Conservation (phyloP, 306 rosid genomes). For the Quercus glauca region DNA sequence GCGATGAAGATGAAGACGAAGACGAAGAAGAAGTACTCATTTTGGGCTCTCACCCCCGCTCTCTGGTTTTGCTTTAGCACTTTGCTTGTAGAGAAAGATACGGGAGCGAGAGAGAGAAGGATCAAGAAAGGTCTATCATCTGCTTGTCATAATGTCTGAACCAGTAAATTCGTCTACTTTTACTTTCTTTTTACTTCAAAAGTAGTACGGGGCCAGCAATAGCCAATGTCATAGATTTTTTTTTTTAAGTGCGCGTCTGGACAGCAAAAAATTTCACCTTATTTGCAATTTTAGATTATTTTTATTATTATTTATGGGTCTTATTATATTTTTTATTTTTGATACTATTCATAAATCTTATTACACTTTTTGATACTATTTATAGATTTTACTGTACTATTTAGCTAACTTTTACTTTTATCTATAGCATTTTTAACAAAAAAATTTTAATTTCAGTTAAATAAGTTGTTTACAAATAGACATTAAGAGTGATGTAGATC, state of each 20-base stretch:
- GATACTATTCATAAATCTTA: fast-evolving
- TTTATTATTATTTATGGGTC: too few relatives aligned
- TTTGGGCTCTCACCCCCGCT: not conserved
- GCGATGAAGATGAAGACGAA: conserved; percentile 32
- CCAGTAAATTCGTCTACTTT: too few relatives aligned
- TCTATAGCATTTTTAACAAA: fast-evolving
- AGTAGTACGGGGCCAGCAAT: too few relatives aligned
- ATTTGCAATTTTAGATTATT: fast-evolving
- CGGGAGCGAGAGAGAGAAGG: not conserved
- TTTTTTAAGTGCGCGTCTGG: too few relatives aligned
- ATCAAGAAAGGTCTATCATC: too few relatives aligned
- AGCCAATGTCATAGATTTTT: too few relatives aligned
- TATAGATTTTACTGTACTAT: fast-evolving
- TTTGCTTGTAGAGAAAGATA: not conserved
- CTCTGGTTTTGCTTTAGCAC: too few relatives aligned
- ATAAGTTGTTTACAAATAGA: too few relatives aligned
- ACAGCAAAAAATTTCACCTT: too few relatives aligned
- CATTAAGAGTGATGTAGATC: fast-evolving
- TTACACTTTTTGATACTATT: fast-evolving
- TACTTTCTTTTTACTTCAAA: too few relatives aligned
- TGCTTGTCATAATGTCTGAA: not conserved
- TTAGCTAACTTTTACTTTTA: fast-evolving
- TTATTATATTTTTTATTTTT: too few relatives aligned
- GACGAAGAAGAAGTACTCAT: conserved; percentile 35
- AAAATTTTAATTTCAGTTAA: fast-evolving